These are phyloP conservation scores for Micractinium conductrix DNA, from an alignment of 139 green algal genomes.

Conservation along the genomic window DNA sequence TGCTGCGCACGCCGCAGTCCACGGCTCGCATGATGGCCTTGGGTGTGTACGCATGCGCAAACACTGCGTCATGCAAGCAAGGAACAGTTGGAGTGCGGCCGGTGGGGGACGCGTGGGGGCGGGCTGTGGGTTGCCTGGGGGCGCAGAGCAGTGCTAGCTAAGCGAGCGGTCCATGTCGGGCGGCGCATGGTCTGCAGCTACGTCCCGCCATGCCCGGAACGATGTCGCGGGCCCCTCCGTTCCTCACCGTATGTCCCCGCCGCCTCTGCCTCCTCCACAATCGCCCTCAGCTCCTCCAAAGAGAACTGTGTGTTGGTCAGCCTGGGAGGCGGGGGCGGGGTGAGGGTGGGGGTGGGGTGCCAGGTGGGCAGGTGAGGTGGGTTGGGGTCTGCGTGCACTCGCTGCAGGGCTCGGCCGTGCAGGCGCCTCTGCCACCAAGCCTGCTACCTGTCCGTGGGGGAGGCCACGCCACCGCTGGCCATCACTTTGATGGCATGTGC, in stretches of 20 bases:
- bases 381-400: neutral
- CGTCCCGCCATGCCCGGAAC: too few species aligned
- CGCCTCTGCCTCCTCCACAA: slow-evolving; percentile 72
- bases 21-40: slow-evolving; percentile 62
- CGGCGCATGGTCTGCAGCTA: too few species aligned
- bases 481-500: slow-evolving; percentile 81
- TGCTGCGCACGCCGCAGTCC: slow-evolving; percentile 55
- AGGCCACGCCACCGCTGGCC: slow-evolving; percentile 68
- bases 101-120: too few species aligned
- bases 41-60: slow-evolving; percentile 75
- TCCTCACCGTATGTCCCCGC: slow-evolving; percentile 69
- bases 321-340: slow-evolving; percentile 17
- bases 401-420: neutral
- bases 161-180: too few species aligned
- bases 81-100: too few species aligned
- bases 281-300: slow-evolving; percentile 61
- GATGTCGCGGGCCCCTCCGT: too few species aligned
- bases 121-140: too few species aligned
- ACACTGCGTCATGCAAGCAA: too few species aligned
- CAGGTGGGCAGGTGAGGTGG: neutral
- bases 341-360: neutral
- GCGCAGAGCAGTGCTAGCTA: too few species aligned
- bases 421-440: neutral
- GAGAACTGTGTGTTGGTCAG: slow-evolving; percentile 70
- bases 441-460: slow-evolving; percentile 65